These are phyloP conservation scores for Solanum sejunctum DNA, from an alignment of 257 asterid genomes.

Conservation along the genomic window DNA sequence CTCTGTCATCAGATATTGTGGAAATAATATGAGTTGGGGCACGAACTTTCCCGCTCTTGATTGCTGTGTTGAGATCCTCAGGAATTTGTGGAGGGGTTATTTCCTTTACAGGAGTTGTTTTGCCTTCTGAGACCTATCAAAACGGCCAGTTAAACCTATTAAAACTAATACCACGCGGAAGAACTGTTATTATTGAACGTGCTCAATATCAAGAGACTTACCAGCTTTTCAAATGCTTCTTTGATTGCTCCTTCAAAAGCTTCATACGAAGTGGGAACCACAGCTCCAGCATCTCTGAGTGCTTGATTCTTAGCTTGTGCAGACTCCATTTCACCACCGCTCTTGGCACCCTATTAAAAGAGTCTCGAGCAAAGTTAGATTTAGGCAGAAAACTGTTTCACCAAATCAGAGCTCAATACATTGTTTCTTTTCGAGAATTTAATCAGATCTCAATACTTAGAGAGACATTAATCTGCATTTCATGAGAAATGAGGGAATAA, in stretches of 20 bases:
- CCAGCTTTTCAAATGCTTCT: slow-evolving; percentile 69
- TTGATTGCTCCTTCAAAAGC: slow-evolving; percentile 81
- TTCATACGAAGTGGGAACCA: slow-evolving; percentile 89
- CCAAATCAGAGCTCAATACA: not conserved
- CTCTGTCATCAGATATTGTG: slow-evolving; percentile 98
- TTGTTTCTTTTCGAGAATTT: not conserved
- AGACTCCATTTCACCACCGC: slow-evolving; percentile 99
- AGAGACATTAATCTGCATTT: not conserved
- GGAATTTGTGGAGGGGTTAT: slow-evolving; percentile 93
- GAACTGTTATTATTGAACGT: not conserved
- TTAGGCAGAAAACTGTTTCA: not conserved
- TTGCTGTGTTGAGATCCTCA: slow-evolving; percentile 85
- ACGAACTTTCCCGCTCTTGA: slow-evolving; percentile 96
- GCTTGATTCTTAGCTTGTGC: slow-evolving; percentile 99
- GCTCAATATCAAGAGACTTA: slow-evolving; percentile 7
- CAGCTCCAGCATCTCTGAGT: slow-evolving; percentile 87
- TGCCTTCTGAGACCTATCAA: slow-evolving; percentile 58
- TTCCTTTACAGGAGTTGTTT: slow-evolving; percentile 70
- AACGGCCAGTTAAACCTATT: slow-evolving; percentile 8
- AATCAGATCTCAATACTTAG: not conserved
- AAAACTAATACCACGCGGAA: not conserved
- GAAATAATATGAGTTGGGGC: slow-evolving; percentile 99
- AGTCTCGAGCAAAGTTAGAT: not conserved
- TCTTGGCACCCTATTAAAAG: slow-evolving; percentile 81
- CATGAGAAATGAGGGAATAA: not conserved